Evolutionary conservation across 176 grass and related monocot species (phyloP).

Genomic region (Pontederia paniculata): DNA sequence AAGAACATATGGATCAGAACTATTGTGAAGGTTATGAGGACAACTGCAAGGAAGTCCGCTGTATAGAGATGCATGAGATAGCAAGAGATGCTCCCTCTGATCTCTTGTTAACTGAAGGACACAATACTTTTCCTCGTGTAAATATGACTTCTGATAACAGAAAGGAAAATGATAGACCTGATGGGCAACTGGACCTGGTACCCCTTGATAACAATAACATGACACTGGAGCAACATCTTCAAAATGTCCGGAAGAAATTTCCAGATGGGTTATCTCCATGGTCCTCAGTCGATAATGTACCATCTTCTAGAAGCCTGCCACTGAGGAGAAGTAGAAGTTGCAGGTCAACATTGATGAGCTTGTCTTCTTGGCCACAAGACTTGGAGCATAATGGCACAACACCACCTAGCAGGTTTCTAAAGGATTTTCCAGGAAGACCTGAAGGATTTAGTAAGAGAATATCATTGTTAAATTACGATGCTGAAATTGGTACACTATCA

Average conservation of each 20-base stretch:
- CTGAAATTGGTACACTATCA: constrained; percentile 28
- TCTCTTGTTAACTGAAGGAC: constrained; percentile 24
- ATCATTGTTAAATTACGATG: constrained; percentile 36
- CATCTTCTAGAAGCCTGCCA: constrained; percentile 36
- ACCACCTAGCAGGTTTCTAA: constrained; percentile 57
- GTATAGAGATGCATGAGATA: constrained; percentile 57
- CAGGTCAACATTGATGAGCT: constrained; percentile 40
- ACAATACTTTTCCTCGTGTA: constrained; percentile 29
- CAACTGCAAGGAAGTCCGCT: constrained; percentile 83
- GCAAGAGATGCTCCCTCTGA: constrained; percentile 26
- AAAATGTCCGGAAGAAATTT: constrained; percentile 59
- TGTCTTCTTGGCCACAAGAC: constrained; percentile 40
- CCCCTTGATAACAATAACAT: constrained; percentile 18
- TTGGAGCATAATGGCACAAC: constrained; percentile 40
- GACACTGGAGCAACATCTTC: constrained; percentile 78
- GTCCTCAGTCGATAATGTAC: constrained; percentile 27
- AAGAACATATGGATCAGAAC: constrained; percentile 22
- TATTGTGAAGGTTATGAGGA: constrained; percentile 58
- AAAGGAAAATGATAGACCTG: constrained; percentile 22
- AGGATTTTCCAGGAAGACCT: constrained; percentile 54
- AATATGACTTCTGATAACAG: constrained; percentile 13
- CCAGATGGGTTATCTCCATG: constrained; percentile 23
- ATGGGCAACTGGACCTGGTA: constrained; percentile 22
- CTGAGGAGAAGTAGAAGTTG: constrained; percentile 74
- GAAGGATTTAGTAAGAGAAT: constrained; percentile 41